Base-by-base conservation (phyloP, 768 basidiomycete species). In the Lentinula sp. region DNA sequence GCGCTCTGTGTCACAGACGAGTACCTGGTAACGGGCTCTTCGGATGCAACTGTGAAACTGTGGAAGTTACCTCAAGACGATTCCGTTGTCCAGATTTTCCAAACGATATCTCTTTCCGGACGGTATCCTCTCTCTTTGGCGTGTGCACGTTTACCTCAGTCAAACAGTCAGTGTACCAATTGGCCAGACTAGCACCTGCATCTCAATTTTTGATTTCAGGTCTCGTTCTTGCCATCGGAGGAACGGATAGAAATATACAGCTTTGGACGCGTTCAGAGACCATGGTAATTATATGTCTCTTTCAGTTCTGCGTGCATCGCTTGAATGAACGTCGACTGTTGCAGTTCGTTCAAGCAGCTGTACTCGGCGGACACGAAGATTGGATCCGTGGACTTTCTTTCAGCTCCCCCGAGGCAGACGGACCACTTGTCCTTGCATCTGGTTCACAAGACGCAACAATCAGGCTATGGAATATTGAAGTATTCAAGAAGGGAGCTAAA, bases 391-490 rank as follows among this genome's bases (percentile, higher is more conserved):
- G 85, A 62, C 82, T 98, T 40, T 81, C 87, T 1, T 94, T 98
- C 71, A 77, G 77, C 49, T 46, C 66, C 0, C 73, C 78, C 10
- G 50, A 59, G 16, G 62, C 70, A 3, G 68, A 71, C 1, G 75
- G 79, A n/a, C 74, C 79, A 34, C 77, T 98, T 7, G 70, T 89
- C 0, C 78, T 99, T 40, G 95, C 97, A 1, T 95, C 95, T 23
- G 97, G 94, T 1, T 95, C 95, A 8, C 97, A 98, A 74, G 97
- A 99, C 70, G 85, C 87, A 7, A 95, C 91, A 32, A 91, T 98
- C 57, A 87, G 97, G 43, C 75, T 98, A 4, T 99, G 97, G 97
- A 87, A 86, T 61, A 85, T 99, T 63, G 84, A 88, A 48, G 68
- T 75, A 16, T 71, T 84, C 35, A 71, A 69, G 45, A 76, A 75